A percentile compares a stretch with the other conserved stretches of the same genome.
Evolutionary conservation across 2,329 filamentous ascomycete genomes (phyloP).

Genomic region (Cladosporium oxysporum): DNA sequence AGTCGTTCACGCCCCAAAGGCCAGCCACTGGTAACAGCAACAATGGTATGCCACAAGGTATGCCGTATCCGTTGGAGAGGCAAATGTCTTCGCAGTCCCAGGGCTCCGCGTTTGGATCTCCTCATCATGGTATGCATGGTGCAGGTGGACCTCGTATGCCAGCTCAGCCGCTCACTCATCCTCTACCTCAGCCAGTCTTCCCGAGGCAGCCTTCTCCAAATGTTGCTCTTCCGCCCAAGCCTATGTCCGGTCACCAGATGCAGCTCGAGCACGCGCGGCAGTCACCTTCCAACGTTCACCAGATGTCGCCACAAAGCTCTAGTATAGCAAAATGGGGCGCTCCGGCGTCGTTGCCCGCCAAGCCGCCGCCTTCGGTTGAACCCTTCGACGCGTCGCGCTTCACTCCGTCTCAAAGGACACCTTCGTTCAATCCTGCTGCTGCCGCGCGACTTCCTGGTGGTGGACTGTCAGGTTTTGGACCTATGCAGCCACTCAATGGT

Average conservation of each 20-base stretch:
- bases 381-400: conserved; percentile 26
- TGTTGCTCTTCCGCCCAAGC: conserved; percentile 38
- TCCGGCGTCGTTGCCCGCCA: conserved; percentile 56
- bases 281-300: conserved; percentile 27
- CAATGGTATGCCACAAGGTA: conserved; percentile 11
- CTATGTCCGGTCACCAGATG: conserved; percentile 19
- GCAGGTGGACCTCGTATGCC: conserved; percentile 16
- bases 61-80: conserved; percentile 28
- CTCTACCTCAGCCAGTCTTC: conserved; percentile 41
- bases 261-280: conserved; percentile 31
- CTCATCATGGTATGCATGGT: conserved; percentile 21
- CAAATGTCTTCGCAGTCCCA: conserved; percentile 38
- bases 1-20: conserved; percentile 30
- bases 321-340: conserved; percentile 60
- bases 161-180: conserved; percentile 36
- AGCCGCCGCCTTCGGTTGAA: conserved; percentile 52
- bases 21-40: conserved; percentile 20
- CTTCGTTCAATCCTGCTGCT: conserved; percentile 22
- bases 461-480: conserved; percentile 22
- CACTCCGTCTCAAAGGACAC: conserved; percentile 20
- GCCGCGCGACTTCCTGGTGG: conserved; percentile 20
- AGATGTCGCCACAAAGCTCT: conserved; percentile 21
- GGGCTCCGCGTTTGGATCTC: conserved; percentile 31
- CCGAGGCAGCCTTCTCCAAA: conserved; percentile 38
- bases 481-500: conserved; percentile 23